phyloP scores from a whole-genome alignment of 352 stramenopile species.

The Globisporangium ultimum region DNA sequence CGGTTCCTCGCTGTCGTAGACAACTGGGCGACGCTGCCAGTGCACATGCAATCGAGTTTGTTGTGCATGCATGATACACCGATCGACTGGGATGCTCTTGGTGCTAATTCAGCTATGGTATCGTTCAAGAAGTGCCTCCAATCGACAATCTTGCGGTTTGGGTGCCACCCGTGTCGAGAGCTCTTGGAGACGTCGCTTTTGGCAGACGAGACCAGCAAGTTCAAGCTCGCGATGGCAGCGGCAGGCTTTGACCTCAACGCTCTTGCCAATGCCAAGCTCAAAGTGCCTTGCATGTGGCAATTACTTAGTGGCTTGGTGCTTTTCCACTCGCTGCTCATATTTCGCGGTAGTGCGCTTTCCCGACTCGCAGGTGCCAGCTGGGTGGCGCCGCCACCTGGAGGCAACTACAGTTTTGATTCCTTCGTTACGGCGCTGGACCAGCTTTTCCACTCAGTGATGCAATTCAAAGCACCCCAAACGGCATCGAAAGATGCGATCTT shows the following conservation, averaged over 20 bases:
- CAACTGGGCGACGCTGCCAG: constrained; percentile 14
- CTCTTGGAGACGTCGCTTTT: constrained; percentile 11
- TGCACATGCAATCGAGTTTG: constrained; percentile 23
- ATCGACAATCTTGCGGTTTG: constrained; percentile 33
- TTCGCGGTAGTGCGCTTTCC: background rate
- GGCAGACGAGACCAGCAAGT: background rate
- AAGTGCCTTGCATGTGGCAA: constrained; percentile 15
- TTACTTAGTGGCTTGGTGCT: constrained; percentile 37
- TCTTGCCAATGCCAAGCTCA: background rate
- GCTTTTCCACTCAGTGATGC: background rate
- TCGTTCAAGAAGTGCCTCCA: constrained; percentile 41
- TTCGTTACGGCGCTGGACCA: constrained; percentile 12
- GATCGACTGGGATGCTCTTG: background rate
- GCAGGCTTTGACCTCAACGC: too few relatives aligned
- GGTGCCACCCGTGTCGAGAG: constrained; percentile 23
- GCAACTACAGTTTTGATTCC: constrained; percentile 1
- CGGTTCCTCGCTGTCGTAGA: constrained; percentile 27
- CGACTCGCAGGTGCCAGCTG: background rate
- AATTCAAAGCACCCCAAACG: background rate
- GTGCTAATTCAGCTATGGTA: background rate
- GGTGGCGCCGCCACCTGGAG: background rate
- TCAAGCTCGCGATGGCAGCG: background rate
- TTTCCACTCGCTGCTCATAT: constrained; percentile 37
- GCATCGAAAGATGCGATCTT: background rate
- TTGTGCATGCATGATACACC: constrained; percentile 25